Evolutionary conservation across 75 land plant genomes (phyloP), one percentile per base, ranked within the genome.

Genomic region (Larix kaempferi): DNA sequence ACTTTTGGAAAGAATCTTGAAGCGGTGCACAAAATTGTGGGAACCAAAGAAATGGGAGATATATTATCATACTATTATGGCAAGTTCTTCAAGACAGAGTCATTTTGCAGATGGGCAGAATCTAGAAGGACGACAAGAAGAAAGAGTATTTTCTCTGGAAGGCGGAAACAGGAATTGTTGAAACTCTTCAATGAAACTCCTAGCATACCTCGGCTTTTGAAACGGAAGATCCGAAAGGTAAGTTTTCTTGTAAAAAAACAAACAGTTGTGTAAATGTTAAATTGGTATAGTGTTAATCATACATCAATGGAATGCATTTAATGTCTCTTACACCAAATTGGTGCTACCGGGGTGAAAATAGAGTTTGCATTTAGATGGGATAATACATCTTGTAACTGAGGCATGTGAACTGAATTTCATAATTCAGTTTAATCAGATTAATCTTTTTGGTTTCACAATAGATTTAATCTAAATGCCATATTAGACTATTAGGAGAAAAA

Each of bases 51-150:
- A 16, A 85, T 91, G 85, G 88, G 83, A 6, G 84, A 87, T 35
- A 75, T 93, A 4, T 44, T 86, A 17, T 80, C 80, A 17, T 91
- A 83, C 71, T 93, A 91, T 64, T 93, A 93, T 74, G 88, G 95
- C 35, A 65, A 78, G 6, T 93, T 93, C 74, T 89, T 81, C 76
- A 77, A 81, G 49, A 85, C 73, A 16, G 74, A 76, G 52, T 59
- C n/a, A 26, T 82, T 89, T 73, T 73, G 73, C 25, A 91, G 83
- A 77, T 93, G 95, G 95, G 65, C 84, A n/a, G 88, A 89, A 19
- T 75, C 89, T 56, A 71, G 83, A 29, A 88, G 84, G 59, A 71
- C 52, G 6, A 81, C 78, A 71, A 87, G 89, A 78, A 86, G 76
- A 63, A 81, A 77, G 71, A 67, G 79, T 77, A 72, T 93, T 77